Evolutionary conservation across 164 flowering plant genomes (phyloP).

Genomic region (Kalanchoe fedtschenkoi): DNA sequence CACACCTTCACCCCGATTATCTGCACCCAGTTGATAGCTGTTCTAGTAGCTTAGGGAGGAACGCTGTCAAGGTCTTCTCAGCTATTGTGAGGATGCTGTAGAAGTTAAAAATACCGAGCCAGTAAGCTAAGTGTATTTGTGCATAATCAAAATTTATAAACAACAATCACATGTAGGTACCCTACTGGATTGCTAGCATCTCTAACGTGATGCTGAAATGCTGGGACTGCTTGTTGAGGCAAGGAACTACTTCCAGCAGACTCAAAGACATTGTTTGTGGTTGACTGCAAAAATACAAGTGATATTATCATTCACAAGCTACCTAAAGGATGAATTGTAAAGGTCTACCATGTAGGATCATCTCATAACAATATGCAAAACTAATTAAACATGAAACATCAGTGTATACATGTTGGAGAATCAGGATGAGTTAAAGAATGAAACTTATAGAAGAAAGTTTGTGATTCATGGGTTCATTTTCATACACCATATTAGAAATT

Average conservation of each 20-base stretch:
- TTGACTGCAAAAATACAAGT: slow-evolving; percentile 1
- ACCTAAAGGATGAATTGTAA: too few relatives aligned
- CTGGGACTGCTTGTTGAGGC: slow-evolving; percentile 64
- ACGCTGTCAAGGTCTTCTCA: slow-evolving; percentile 94
- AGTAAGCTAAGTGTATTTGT: neutral
- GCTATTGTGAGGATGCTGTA: slow-evolving; percentile 71
- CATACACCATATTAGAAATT: slow-evolving; percentile 71
- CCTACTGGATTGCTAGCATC: slow-evolving; percentile 90
- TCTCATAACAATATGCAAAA: too few relatives aligned
- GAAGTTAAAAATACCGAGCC: neutral
- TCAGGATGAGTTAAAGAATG: neutral
- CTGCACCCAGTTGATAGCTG: slow-evolving; percentile 97
- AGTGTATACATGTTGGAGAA: too few relatives aligned
- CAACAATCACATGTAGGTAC: slow-evolving; percentile 13
- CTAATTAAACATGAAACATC: neutral
- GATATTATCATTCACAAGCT: too few relatives aligned
- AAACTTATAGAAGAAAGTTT: slow-evolving; percentile 44
- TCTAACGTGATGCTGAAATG: slow-evolving; percentile 54
- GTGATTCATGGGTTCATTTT: slow-evolving; percentile 68
- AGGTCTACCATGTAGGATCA: too few relatives aligned
- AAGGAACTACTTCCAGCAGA: slow-evolving; percentile 78
- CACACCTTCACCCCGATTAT: slow-evolving; percentile 94
- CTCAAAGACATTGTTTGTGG: slow-evolving; percentile 74
- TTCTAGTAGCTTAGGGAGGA: slow-evolving; percentile 93
- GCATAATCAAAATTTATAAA: neutral